phyloP scores from a whole-genome alignment of 2,329 filamentous ascomycete genomes.

The Tolypocladium pustulatum region DNA sequence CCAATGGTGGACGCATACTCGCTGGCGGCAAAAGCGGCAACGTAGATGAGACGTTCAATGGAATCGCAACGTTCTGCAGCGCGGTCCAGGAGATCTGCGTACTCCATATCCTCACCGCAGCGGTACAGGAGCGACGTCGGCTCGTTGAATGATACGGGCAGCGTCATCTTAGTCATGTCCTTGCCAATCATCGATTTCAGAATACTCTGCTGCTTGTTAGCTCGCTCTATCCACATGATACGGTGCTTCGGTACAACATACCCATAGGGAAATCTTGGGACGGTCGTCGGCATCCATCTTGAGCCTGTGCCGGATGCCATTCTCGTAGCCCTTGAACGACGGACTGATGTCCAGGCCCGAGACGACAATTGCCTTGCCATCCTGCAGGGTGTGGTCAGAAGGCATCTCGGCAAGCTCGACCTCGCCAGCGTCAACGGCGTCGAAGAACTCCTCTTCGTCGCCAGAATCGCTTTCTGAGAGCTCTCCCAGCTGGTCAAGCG shows the following conservation, averaged over 20 bases:
- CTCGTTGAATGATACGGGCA: constrained; percentile 97
- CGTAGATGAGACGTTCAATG: constrained; percentile 85
- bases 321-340: constrained; percentile 85
- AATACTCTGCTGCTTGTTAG: constrained; percentile 55
- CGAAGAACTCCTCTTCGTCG: constrained; percentile 89
- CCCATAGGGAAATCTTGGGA: constrained; percentile 93
- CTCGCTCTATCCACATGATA: background rate
- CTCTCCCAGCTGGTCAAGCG: constrained; percentile 60
- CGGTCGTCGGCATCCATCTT: constrained; percentile 88
- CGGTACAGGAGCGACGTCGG: constrained; percentile 91
- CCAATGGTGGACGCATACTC: constrained; percentile 96
- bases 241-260: constrained; percentile 33
- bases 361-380: constrained; percentile 29
- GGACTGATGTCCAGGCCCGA: constrained; percentile 55
- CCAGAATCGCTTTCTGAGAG: constrained; percentile 74
- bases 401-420: constrained; percentile 70
- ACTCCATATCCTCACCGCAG: constrained; percentile 96
- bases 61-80: constrained; percentile 80
- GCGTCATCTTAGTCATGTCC: constrained; percentile 99
- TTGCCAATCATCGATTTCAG: constrained; percentile 99
- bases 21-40: constrained; percentile 89
- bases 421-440: constrained; percentile 87
- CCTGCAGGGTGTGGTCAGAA: constrained; percentile 29
- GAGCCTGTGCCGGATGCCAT: constrained; percentile 66
- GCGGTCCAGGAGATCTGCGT: constrained; percentile 80